Conservation (phyloP, 179 eudicot genomes). For the Silene vulgaris region DNA sequence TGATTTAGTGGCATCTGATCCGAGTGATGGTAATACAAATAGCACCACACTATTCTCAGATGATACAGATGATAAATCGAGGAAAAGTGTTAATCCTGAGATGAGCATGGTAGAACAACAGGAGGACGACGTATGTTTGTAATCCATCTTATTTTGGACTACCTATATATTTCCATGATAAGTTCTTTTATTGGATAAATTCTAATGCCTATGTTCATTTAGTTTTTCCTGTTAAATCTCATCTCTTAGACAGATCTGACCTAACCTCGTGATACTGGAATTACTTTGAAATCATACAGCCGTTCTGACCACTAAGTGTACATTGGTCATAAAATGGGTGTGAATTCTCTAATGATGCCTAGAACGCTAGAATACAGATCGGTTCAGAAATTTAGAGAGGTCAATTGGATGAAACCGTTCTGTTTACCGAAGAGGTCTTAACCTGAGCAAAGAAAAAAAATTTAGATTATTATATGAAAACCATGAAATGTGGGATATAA, state of each 20-base stretch:
- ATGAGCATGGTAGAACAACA: conserved; percentile 39
- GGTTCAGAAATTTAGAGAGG: background rate
- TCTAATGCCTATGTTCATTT: background rate
- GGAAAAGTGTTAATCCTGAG: conserved; percentile 61
- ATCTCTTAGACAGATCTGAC: background rate
- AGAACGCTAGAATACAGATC: background rate
- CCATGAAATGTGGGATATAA: background rate
- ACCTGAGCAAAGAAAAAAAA: too few species aligned
- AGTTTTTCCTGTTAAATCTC: background rate
- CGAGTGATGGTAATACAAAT: conserved; percentile 89
- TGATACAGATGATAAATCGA: conserved; percentile 86
- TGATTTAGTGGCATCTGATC: conserved; percentile 73
- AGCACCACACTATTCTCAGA: conserved; percentile 91
- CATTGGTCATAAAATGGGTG: background rate
- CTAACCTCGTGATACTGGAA: background rate
- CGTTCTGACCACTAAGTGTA: background rate
- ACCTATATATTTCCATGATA: background rate
- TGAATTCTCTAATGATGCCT: background rate
- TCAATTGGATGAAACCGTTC: background rate
- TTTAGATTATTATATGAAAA: background rate
- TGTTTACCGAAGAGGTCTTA: background rate
- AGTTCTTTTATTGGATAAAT: background rate
- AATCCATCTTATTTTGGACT: background rate
- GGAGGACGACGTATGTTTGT: conserved; percentile 55
- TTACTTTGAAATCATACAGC: background rate